phyloP scores from a whole-genome alignment of 1,139 yeast genomes.

The Lodderomyces theae region DNA sequence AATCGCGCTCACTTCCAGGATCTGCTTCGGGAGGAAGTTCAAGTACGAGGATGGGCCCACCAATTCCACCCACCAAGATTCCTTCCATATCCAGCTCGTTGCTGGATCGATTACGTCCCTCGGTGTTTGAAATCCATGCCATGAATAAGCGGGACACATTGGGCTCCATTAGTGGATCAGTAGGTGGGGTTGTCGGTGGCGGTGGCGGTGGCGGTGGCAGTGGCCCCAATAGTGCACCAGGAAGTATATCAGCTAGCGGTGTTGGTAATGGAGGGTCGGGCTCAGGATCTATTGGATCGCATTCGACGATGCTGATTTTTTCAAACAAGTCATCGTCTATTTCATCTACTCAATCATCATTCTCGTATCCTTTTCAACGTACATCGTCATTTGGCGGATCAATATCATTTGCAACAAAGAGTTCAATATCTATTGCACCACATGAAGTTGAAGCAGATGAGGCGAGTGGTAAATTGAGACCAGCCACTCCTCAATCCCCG shows the following conservation, averaged over 20 bases:
- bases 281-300: slow-evolving; percentile 28
- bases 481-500: slow-evolving; percentile 7
- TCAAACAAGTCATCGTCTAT: slow-evolving; percentile 35
- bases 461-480: background rate
- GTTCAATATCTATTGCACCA: slow-evolving; percentile 25
- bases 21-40: background rate
- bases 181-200: slow-evolving; percentile 1
- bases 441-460: slow-evolving; percentile 18
- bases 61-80: slow-evolving; percentile 1
- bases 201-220: background rate
- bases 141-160: background rate
- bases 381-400: slow-evolving; percentile 23
- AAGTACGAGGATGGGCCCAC: background rate
- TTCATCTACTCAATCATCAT: slow-evolving; percentile 18
- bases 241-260: background rate
- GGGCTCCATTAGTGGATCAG: background rate
- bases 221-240: slow-evolving; percentile 1
- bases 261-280: background rate
- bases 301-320: slow-evolving; percentile 31
- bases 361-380: slow-evolving; percentile 18
- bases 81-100: slow-evolving; percentile 16
- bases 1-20: slow-evolving; percentile 3
- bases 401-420: slow-evolving; percentile 15
- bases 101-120: slow-evolving; percentile 40
- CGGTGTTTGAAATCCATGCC: slow-evolving; percentile 39